Conservation (phyloP, 768 basidiomycete genomes). For the Candolleomyces efflorescens region DNA sequence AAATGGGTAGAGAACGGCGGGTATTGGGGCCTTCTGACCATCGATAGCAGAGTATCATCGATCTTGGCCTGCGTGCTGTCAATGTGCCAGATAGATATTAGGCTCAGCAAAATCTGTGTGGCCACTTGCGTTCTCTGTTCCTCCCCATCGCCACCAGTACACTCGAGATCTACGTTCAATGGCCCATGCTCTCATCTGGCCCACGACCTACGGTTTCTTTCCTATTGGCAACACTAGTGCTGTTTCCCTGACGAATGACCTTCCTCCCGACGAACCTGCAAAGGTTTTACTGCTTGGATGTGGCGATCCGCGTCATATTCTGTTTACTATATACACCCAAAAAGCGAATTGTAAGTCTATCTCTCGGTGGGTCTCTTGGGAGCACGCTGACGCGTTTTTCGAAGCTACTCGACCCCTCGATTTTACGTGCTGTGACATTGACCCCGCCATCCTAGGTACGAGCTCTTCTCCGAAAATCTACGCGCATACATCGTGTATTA, state of each 20-base stretch:
- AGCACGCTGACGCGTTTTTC: background rate
- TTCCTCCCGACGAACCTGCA: constrained; percentile 43
- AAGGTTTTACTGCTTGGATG: constrained; percentile 52
- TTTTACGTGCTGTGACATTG: constrained; percentile 49
- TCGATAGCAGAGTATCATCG: too few species aligned
- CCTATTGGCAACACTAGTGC: constrained; percentile 61
- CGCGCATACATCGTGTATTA: background rate
- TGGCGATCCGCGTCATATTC: constrained; percentile 54
- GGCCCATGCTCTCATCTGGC: constrained; percentile 42
- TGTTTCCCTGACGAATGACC: constrained; percentile 40
- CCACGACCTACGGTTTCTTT: constrained; percentile 46
- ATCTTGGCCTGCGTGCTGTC: too few species aligned
- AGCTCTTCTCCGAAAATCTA: background rate
- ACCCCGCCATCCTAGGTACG: constrained; percentile 44
- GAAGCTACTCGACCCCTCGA: constrained; percentile 32
- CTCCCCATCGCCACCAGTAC: too few species aligned
- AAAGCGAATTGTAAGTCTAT: constrained; percentile 17
- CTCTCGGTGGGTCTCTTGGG: background rate
- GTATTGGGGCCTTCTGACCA: too few species aligned
- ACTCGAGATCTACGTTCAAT: constrained; percentile 17
- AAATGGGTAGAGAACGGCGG: too few species aligned
- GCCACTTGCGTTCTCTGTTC: too few species aligned
- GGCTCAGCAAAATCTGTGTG: too few species aligned
- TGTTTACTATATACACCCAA: constrained; percentile 42
- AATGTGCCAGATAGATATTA: too few species aligned